phyloP scores from a whole-genome alignment of 2,329 filamentous ascomycete species.

The Periconia sp. region DNA sequence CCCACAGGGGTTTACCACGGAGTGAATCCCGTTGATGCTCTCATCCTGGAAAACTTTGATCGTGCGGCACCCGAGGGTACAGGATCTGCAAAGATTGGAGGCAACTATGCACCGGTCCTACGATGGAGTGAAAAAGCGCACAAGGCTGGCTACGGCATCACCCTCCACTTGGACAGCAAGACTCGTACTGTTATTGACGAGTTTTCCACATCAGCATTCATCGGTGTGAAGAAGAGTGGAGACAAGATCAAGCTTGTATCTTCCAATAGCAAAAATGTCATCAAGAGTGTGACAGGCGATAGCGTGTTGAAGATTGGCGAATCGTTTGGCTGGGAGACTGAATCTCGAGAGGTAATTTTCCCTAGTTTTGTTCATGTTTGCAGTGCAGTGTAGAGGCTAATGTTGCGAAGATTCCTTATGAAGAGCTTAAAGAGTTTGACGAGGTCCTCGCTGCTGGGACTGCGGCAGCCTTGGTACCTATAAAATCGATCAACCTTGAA shows the following conservation, averaged over 20 bases:
- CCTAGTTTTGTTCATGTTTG: background rate
- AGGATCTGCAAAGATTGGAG: conserved; percentile 89
- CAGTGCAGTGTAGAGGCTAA: background rate
- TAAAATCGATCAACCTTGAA: conserved; percentile 81
- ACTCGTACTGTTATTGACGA: conserved; percentile 87
- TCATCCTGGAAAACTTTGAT: conserved; percentile 92
- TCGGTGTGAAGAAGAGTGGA: conserved; percentile 69
- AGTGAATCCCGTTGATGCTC: conserved; percentile 78
- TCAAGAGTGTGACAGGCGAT: conserved; percentile 82
- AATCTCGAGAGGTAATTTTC: conserved; percentile 65
- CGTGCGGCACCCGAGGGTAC: conserved; percentile 89
- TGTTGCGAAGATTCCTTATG: conserved; percentile 63
- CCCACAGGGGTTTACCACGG: conserved; percentile 96
- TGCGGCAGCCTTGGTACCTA: conserved; percentile 86
- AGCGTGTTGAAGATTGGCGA: conserved; percentile 75
- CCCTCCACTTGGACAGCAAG: conserved; percentile 85
- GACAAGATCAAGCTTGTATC: conserved; percentile 72
- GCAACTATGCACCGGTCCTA: conserved; percentile 93
- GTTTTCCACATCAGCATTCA: conserved; percentile 92
- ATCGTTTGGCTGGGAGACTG: conserved; percentile 81
- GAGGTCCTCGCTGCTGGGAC: conserved; percentile 94
- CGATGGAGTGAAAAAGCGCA: conserved; percentile 82
- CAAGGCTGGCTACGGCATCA: conserved; percentile 84
- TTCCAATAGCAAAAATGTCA: conserved; percentile 85
- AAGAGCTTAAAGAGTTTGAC: conserved; percentile 63